Evolutionary conservation across 768 basidiomycete species (phyloP), one percentile per base, ranked within the genome.

Genomic region (Leccinum barrowsii): DNA sequence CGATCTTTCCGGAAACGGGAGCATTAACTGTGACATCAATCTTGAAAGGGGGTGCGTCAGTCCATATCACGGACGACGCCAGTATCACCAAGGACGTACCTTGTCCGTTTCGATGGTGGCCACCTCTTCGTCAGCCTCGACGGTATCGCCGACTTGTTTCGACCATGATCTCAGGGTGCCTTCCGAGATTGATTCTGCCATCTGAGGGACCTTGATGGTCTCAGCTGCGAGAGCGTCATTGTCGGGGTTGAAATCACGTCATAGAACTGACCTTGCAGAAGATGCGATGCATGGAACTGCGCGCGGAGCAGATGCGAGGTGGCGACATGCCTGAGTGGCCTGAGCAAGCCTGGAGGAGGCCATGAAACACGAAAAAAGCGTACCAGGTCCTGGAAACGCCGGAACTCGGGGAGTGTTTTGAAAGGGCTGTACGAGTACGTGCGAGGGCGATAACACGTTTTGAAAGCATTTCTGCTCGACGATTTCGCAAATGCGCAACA

Each of bases 81-180:
- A 53, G 10, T 30, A 44, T 44, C 7, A 50, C 30, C 3, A 42
- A 35, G 30, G 48, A 30, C 28, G 13, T 60, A 92, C 96, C 89
- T 98, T 98, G 81, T 99, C 96, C 7, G 96, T 99, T 78, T 98
- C 96, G 63, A 98, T 98, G 48, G 94, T 96, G 15, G 94, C 96
- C 46, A 99, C 82, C 77, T 99, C 96, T 76, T 98, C 96, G 71
- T 98, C 96, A 28, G 80, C 87, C 70, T 87, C 83, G 56, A 98
- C 94, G 58, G 78, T 82, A 71, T 99, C 96, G 13, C 96, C 96
- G 53, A 90, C 86, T 75, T 95, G 84, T 78, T 98, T 98, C 65
- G 83, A 80, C 93, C 94, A 99, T 26, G 90, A 80, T 77, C 94
- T 97, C 53, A 99, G 80, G 5, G 96, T 98, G 35, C 96, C 96